These are phyloP conservation scores for Geranium incanum DNA, from an alignment of 441 rosid species.

Conservation along the genomic window DNA sequence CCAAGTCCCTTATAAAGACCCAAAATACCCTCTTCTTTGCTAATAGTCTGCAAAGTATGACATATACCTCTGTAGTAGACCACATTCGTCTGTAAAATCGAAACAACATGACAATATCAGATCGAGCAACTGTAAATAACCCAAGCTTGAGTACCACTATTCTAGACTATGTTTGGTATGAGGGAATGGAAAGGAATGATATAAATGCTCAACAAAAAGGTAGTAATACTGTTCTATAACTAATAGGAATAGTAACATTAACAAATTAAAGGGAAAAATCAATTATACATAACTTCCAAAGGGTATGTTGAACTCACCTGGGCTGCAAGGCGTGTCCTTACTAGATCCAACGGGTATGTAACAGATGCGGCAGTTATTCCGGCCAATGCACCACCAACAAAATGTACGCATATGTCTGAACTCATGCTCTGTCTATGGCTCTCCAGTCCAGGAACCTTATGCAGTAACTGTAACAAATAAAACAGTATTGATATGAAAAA, in stretches of 20 bases:
- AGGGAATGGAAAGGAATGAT: not conserved
- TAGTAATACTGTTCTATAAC: not conserved
- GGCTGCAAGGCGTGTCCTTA: conserved; percentile 92
- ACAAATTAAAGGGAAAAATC: not conserved
- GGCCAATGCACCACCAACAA: conserved; percentile 81
- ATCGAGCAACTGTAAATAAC: conserved; percentile 15
- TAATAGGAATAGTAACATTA: not conserved
- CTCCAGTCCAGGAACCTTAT: conserved; percentile 46
- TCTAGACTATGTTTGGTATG: not conserved
- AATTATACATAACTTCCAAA: not conserved
- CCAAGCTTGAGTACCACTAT: not conserved
- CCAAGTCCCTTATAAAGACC: conserved; percentile 96
- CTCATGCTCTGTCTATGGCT: conserved; percentile 41
- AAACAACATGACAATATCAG: conserved; percentile 6
- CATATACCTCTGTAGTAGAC: conserved; percentile 78
- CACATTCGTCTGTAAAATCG: conserved; percentile 50
- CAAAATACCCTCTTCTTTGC: conserved; percentile 64
- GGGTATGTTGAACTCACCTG: conserved; percentile 41
- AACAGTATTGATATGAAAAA: conserved; percentile 14
- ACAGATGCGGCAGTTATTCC: conserved; percentile 92
- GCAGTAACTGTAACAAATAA: conserved; percentile 47
- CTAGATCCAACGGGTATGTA: conserved; percentile 91
- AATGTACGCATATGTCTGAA: conserved; percentile 57
- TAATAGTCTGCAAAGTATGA: conserved; percentile 67
- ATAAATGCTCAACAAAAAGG: conserved; percentile 10